Conservation (phyloP, 306 rosid species). For the Amphicarpaea edgeworthii region DNA sequence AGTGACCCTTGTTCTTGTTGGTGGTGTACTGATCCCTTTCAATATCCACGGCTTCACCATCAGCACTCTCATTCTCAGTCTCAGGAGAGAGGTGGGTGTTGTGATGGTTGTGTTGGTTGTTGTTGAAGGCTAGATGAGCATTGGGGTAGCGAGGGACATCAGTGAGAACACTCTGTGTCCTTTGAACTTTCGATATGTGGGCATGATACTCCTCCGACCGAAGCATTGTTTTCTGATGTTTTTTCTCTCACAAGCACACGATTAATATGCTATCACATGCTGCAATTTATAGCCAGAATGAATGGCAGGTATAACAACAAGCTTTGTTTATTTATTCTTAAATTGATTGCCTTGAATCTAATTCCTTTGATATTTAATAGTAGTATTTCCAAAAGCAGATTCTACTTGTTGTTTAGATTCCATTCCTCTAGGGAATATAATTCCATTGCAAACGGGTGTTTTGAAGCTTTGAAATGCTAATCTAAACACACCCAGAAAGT, state of each 20-base stretch:
- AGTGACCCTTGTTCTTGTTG: slow-evolving; percentile 42
- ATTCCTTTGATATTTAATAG: slow-evolving; percentile 33
- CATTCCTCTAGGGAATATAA: slow-evolving; percentile 19
- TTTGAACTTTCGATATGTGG: slow-evolving; percentile 50
- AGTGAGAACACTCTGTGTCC: slow-evolving; percentile 48
- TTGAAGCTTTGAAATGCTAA: no score
- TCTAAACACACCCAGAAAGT: neutral
- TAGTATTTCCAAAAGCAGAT: slow-evolving; percentile 22
- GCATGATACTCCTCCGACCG: slow-evolving; percentile 49
- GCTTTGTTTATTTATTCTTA: slow-evolving; percentile 15
- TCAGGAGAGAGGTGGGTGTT: slow-evolving; percentile 15
- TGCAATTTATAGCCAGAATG: slow-evolving; percentile 27
- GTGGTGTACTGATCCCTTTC: slow-evolving; percentile 33
- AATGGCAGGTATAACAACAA: neutral
- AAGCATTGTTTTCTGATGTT: slow-evolving; percentile 25
- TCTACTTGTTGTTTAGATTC: slow-evolving; percentile 23
- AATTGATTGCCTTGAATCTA: slow-evolving; percentile 40
- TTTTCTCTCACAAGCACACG: slow-evolving; percentile 13
- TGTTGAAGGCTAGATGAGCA: slow-evolving; percentile 37
- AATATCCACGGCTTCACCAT: slow-evolving; percentile 20
- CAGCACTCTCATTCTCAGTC: no score
- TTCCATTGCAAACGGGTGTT: neutral
- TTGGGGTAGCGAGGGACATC: slow-evolving; percentile 59
- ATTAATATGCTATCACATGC: neutral
- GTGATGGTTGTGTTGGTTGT: slow-evolving; percentile 41